Evolutionary conservation across 495 filamentous ascomycete species (phyloP).

Genomic region (Ramalina intermedia): DNA sequence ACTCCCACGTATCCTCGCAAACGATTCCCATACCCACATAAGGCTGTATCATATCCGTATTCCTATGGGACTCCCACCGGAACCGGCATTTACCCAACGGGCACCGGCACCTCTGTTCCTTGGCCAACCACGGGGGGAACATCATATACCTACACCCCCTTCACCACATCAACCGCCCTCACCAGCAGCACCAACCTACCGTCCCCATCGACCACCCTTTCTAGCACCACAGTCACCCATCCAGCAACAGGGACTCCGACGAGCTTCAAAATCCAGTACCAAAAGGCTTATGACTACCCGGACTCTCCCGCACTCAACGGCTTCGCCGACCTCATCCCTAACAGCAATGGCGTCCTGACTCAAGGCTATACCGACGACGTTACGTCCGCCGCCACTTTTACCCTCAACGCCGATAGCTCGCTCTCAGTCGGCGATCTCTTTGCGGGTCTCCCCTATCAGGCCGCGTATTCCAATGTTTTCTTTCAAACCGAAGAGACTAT

Average conservation of each 20-base stretch:
- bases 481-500: too few species aligned
- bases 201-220: neutral
- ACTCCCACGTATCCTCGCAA: too few species aligned
- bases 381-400: neutral
- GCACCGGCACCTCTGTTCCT: neutral
- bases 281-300: neutral
- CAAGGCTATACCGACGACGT: neutral
- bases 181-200: neutral
- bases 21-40: too few species aligned
- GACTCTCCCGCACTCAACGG: neutral
- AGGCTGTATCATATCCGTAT: neutral
- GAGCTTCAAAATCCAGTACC: neutral
- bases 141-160: neutral
- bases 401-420: neutral
- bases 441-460: neutral
- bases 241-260: neutral
- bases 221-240: neutral
- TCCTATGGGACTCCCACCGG: neutral
- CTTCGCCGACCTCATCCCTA: neutral
- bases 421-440: neutral
- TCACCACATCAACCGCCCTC: neutral
- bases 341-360: neutral
- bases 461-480: neutral
- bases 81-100: neutral
- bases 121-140: neutral